Percentiles rank a stretch among this genome's conserved stretches.
phyloP scores from a whole-genome alignment of 2,329 filamentous ascomycete species.

The Aspergillus costaricaensis region DNA sequence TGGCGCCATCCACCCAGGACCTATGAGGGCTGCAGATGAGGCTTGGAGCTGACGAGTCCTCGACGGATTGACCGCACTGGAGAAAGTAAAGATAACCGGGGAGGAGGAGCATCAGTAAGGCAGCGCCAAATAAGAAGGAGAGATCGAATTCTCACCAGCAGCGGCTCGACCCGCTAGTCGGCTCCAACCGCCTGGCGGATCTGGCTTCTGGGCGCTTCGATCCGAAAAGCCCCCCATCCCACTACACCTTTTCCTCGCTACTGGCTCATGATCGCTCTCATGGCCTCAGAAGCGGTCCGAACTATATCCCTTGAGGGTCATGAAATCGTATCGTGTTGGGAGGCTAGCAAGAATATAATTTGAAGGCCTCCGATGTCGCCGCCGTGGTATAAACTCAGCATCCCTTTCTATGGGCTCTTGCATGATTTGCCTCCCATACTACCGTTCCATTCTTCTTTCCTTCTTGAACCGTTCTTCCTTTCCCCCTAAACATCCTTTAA shows the following conservation, averaged over 20 bases:
- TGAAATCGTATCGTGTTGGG: background rate
- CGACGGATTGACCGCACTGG: background rate
- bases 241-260: background rate
- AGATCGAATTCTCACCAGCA: conserved; percentile 1
- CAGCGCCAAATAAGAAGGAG: background rate
- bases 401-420: background rate
- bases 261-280: background rate
- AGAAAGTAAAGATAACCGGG: background rate
- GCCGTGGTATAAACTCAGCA: background rate
- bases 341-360: background rate
- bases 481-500: background rate
- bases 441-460: background rate
- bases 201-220: conserved; percentile 3
- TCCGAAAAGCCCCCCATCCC: background rate
- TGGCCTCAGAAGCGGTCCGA: background rate
- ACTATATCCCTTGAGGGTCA: background rate
- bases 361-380: background rate
- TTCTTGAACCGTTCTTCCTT: background rate
- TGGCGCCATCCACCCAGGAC: background rate
- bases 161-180: conserved; percentile 7
- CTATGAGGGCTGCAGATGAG: background rate
- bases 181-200: conserved; percentile 7
- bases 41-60: background rate
- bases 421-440: background rate
- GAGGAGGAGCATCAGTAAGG: background rate